These are phyloP conservation scores for Colletotrichum orchidophilum DNA, from an alignment of 2,329 filamentous ascomycete species.

Conservation along the genomic window DNA sequence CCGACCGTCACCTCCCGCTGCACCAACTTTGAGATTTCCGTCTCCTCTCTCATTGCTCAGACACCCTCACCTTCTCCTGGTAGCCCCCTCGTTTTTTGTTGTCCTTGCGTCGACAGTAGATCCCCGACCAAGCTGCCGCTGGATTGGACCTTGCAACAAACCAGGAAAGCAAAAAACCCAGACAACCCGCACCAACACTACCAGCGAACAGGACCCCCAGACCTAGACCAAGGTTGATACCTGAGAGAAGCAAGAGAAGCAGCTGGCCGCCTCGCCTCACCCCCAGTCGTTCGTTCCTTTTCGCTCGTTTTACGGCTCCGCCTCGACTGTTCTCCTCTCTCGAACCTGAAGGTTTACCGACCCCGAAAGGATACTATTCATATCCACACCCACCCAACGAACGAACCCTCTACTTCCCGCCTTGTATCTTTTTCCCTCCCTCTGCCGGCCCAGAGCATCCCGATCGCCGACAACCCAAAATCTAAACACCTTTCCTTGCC, in stretches of 20 bases:
- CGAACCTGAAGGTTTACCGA: slow-evolving; percentile 4
- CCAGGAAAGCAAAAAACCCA: neutral
- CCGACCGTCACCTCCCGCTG: slow-evolving; percentile 12
- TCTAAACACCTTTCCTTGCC: neutral
- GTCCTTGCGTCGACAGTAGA: slow-evolving; percentile 14
- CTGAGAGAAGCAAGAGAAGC: neutral
- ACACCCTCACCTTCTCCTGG: neutral
- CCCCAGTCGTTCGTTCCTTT: slow-evolving; percentile 11
- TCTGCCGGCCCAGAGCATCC: slow-evolving; percentile 18
- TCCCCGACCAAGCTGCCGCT: slow-evolving; percentile 21
- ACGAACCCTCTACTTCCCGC: neutral
- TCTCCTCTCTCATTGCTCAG: slow-evolving; percentile 4
- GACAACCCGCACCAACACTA: neutral
- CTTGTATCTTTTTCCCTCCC: neutral
- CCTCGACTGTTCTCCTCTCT: neutral
- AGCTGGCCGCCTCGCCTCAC: neutral
- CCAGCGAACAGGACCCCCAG: neutral
- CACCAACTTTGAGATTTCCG: slow-evolving; percentile 20
- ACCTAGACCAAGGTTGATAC: neutral
- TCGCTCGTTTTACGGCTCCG: neutral
- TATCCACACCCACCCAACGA: slow-evolving; percentile 9
- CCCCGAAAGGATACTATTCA: neutral
- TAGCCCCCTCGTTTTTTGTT: slow-evolving; percentile 2
- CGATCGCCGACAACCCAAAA: neutral
- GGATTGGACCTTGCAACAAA: neutral